Base-by-base conservation (phyloP, 148 eudicot genomes). In the Cornus suecica region DNA sequence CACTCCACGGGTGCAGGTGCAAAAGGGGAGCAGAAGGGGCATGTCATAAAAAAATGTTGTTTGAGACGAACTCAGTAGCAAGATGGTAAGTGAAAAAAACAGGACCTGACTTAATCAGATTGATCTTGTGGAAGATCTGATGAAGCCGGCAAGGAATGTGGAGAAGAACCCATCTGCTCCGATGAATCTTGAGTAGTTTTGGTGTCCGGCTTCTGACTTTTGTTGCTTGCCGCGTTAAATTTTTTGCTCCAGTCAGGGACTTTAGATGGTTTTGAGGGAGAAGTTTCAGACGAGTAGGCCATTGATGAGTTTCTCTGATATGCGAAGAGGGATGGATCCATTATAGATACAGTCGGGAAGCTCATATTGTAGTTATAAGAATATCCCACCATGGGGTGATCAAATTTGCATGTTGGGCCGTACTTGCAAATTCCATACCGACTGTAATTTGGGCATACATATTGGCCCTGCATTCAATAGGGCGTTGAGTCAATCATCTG, bases 391-490 rank as follows among this genome's bases (percentile, higher is more conserved):
- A 88, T 30, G 16, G 97, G 97, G 80, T 91, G 97, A 71, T 91
- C 87, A 37, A 67, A 91, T 88, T 84, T 86, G 84, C 93, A 91
- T 9, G 82, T 82, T 8, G 90, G 86, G 3, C 97, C 97, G 29
- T 80, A 91, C 78, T 89, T 89, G 86, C 93, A 91, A 8, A 83
- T 45, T 9, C 93, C 91, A 41, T 85, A 80, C 14, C 66, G 45
- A 66, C 65, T 85, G 83, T 88, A 91, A 83, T 79, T 42, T 32
- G 84, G 71, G 74, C 97, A 91, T 5, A 76, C 25, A 5, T 86
- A 77, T 72, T 80, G 81, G 31, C 90, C 91, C 96, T 91, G 79
- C 80, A 85, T 61, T 51, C 13, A 8, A 23, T 32, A 25, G 28
- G 28, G 52, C 23, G 31, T 18, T 0, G 28, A 66, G 72, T 67